These are phyloP conservation scores for Epithele typhae DNA, from an alignment of 768 basidiomycete species.

Conservation along the genomic window DNA sequence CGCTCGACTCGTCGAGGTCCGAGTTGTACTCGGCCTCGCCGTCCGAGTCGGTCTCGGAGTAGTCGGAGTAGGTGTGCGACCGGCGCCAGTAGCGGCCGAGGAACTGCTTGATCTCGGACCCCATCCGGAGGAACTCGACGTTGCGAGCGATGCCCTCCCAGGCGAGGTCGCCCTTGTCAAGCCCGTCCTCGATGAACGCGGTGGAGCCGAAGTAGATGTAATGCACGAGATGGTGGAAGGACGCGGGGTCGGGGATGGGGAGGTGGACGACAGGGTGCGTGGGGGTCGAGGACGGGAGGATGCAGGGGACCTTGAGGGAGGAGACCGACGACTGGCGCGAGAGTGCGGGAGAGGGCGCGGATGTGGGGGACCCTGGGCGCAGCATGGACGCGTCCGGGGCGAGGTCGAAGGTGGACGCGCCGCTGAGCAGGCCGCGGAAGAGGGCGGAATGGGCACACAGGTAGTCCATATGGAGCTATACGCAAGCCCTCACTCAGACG, in stretches of 20 bases:
- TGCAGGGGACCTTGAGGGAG: conserved; percentile 42
- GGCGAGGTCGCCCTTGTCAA: conserved; percentile 58
- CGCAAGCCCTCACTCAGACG: conserved; percentile 2
- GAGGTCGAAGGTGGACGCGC: conserved; percentile 57
- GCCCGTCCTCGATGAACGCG: conserved; percentile 58
- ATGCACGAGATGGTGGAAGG: conserved; percentile 68
- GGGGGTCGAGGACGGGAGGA: conserved; percentile 54
- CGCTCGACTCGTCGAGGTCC: conserved; percentile 35
- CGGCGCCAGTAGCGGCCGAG: conserved; percentile 72
- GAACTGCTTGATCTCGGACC: conserved; percentile 71
- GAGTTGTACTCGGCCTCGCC: conserved; percentile 24
- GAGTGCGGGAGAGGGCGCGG: conserved; percentile 34
- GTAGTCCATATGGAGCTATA: conserved; percentile 75
- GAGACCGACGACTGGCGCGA: conserved; percentile 36
- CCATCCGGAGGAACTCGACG: conserved; percentile 82
- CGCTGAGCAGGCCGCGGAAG: conserved; percentile 66
- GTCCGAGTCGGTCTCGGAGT: conserved; percentile 26
- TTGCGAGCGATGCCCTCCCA: conserved; percentile 90
- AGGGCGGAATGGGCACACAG: conserved; percentile 79
- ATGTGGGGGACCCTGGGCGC: conserved; percentile 42
- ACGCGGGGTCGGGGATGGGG: conserved; percentile 69
- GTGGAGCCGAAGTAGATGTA: conserved; percentile 82
- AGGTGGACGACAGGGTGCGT: conserved; percentile 68
- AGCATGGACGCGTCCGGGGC: conserved; percentile 39
- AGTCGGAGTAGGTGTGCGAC: conserved; percentile 29